Conservation (phyloP, 2,329 filamentous ascomycete species). For the Scytalidium sp. region DNA sequence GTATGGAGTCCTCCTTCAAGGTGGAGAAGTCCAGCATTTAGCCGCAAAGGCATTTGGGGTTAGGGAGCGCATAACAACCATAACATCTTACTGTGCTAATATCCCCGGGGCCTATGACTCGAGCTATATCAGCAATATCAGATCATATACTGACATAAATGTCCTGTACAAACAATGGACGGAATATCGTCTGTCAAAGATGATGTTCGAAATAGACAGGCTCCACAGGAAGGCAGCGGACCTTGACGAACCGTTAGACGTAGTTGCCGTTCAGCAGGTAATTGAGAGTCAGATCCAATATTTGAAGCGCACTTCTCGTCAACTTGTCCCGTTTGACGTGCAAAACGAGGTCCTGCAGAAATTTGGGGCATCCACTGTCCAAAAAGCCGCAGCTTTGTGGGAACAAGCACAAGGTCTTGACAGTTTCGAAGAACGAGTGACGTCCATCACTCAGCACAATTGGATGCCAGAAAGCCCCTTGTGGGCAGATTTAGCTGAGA, state of each 20-base stretch:
- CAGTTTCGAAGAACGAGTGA: neutral
- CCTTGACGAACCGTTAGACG: neutral
- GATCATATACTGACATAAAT: constrained; percentile 15
- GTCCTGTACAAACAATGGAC: constrained; percentile 21
- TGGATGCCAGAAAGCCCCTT: constrained; percentile 6
- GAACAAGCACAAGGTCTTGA: neutral
- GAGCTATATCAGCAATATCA: constrained; percentile 20
- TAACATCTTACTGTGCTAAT: constrained; percentile 34
- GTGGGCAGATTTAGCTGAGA: constrained; percentile 5
- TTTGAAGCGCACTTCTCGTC: constrained; percentile 4
- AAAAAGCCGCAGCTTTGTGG: constrained; percentile 2
- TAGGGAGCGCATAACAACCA: constrained; percentile 36
- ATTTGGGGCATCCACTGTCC: neutral
- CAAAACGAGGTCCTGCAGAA: neutral
- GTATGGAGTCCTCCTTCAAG: constrained; percentile 37
- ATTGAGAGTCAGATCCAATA: constrained; percentile 3
- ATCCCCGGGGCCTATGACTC: constrained; percentile 17
- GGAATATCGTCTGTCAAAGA: constrained; percentile 18
- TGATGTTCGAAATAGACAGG: constrained; percentile 4
- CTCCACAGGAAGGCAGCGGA: constrained; percentile 1
- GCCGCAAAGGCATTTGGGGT: constrained; percentile 31
- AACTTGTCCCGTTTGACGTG: constrained; percentile 1
- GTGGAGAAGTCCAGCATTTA: constrained; percentile 35
- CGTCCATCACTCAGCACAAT: neutral
- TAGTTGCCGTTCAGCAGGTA: neutral